These are phyloP conservation scores for Codiaeum variegatum DNA, from an alignment of 441 rosid genomes.

Conservation along the genomic window DNA sequence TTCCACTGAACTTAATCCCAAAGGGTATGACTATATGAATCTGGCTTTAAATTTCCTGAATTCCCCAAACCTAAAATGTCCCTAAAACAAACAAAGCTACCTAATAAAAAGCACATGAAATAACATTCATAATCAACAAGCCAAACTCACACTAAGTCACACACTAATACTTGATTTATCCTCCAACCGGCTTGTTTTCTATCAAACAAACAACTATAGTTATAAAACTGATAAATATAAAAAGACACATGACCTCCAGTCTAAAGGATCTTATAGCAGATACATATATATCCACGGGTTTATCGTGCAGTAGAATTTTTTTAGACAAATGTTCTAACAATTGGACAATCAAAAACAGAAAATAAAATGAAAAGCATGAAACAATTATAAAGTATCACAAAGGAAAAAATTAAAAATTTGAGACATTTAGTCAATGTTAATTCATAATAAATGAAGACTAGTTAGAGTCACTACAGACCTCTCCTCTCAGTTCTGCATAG, in stretches of 20 bases:
- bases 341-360: background rate
- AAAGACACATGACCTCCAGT: background rate
- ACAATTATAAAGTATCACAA: background rate
- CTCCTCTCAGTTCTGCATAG: constrained; percentile 89
- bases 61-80: background rate
- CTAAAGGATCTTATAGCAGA: background rate
- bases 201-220: background rate
- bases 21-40: background rate
- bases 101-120: background rate
- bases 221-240: background rate
- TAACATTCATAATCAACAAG: background rate
- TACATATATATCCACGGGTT: background rate
- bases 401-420: background rate
- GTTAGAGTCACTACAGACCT: constrained; percentile 42
- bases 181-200: background rate
- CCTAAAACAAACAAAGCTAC: background rate
- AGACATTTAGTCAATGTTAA: background rate
- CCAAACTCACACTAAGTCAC: background rate
- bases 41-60: background rate
- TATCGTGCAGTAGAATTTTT: background rate
- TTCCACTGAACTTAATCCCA: background rate
- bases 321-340: background rate
- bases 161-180: background rate
- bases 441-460: background rate
- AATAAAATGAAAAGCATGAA: background rate